Base-by-base conservation (phyloP, 805 yeast genomes). In the Geotrichum ghanense region DNA sequence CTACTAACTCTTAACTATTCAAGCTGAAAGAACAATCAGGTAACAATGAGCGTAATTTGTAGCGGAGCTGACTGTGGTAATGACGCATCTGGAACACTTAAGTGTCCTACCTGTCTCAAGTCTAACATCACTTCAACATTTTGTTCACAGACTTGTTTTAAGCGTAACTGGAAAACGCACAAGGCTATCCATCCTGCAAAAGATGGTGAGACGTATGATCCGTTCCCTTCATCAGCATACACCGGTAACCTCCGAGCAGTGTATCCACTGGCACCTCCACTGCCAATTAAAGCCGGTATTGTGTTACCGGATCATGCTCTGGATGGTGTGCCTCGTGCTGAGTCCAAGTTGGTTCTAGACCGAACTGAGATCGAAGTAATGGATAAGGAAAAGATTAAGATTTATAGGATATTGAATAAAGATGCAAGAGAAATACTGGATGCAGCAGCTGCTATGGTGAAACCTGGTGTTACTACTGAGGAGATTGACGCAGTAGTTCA, bases 381-480 rank as follows among this genome's bases (percentile, higher is more conserved):
- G 56, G 67, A 70, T 23, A 78, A 73, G n/a, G 82, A 79, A 25
- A 89, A 84, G 51, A 76, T 87, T 56, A 80, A 73, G 51, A 79
- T 75, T 54, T 78, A 89, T 66, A 78, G 90, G 55, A 75, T 76
- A 51, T 90, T 82, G n/a, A 80, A 83, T 50, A 71, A 71, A 46
- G 65, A 81, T 14, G 92, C 89, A 16, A 75, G 98, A 62, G 96
- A 89, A 62, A 78, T 92, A n/a, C 67, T 89, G 50, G 98, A 92
- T 65, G 69, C 74, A 9, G 94, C 92, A 6, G 98, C 90, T 4
- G 81, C 85, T 2, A 81, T 83, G 22, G 71, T 87, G 35, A 75
- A 70, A 51, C 94, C 95, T 0, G 98, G 98, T 42, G 68, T 87
- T 49, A 90, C 97, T 45, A 89, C 98, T 23, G 97, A 92, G 61